phyloP scores from a whole-genome alignment of 495 filamentous ascomycete genomes.

The Talaromyces liani region DNA sequence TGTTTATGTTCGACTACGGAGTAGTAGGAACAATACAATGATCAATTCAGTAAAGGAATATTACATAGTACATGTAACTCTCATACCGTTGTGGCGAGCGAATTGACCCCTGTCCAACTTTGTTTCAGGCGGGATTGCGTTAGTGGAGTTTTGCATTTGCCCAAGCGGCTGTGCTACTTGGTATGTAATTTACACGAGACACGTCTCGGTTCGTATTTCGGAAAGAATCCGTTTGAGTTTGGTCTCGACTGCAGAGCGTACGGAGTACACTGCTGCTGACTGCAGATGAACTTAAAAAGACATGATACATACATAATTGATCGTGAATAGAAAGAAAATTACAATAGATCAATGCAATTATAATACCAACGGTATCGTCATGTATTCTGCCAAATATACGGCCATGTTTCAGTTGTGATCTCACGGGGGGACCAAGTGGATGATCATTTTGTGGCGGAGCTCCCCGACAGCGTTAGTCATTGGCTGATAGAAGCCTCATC shows the following conservation, averaged over 20 bases:
- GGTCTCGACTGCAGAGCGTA: neutral
- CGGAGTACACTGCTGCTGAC: neutral
- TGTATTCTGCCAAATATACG: neutral
- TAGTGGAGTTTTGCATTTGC: neutral
- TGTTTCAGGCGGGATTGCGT: neutral
- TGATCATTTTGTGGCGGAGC: slow-evolving; percentile 1
- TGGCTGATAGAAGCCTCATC: neutral
- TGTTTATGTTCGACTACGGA: too few relatives aligned
- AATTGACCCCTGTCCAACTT: neutral
- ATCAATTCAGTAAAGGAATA: neutral
- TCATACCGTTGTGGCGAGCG: neutral
- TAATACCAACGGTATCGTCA: neutral
- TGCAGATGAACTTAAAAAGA: neutral
- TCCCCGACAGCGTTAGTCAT: neutral
- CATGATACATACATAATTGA: neutral
- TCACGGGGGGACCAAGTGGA: neutral
- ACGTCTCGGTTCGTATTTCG: neutral
- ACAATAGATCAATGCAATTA: neutral
- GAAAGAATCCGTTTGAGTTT: neutral
- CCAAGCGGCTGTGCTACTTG: neutral
- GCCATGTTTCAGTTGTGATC: slow-evolving; percentile 1
- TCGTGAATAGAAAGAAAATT: neutral
- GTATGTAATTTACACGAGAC: neutral
- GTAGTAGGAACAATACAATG: too few relatives aligned
- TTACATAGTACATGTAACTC: neutral